These are phyloP conservation scores for Aureobasidium vineae DNA, from an alignment of 2,329 filamentous ascomycete genomes.

Conservation along the genomic window DNA sequence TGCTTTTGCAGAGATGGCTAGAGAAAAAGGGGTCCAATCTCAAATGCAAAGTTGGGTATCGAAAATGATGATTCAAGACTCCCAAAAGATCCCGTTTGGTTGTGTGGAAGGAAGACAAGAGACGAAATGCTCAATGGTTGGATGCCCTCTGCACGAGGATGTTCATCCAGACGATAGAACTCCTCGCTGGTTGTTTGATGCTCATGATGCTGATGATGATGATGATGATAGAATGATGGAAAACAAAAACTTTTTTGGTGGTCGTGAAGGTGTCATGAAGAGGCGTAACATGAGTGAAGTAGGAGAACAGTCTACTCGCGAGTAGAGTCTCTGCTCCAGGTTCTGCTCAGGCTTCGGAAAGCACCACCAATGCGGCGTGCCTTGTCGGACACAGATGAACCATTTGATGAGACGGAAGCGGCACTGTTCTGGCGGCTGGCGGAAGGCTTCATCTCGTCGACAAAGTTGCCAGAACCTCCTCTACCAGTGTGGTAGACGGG, in stretches of 20 bases:
- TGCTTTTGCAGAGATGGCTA: slow-evolving; percentile 12
- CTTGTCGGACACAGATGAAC: slow-evolving; percentile 23
- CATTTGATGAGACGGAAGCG: slow-evolving; percentile 21
- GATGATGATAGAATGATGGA: slow-evolving; percentile 9
- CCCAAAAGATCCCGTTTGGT: slow-evolving; percentile 13
- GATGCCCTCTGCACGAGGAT: slow-evolving; percentile 1
- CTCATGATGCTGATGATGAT: slow-evolving; percentile 5
- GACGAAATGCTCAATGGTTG: slow-evolving; percentile 5
- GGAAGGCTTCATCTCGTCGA: slow-evolving; percentile 42
- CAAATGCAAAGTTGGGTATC: slow-evolving; percentile 15
- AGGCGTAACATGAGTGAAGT: not conserved
- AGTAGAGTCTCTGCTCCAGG: slow-evolving; percentile 6
- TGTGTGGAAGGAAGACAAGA: not conserved
- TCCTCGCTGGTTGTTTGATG: slow-evolving; percentile 20
- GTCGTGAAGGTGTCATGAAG: slow-evolving; percentile 16
- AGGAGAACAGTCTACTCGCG: not conserved
- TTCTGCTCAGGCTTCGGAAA: slow-evolving; percentile 21
- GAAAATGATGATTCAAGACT: slow-evolving; percentile 15
- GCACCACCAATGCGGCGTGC: slow-evolving; percentile 19
- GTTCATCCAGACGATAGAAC: slow-evolving; percentile 7
- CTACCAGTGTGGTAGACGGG: slow-evolving; percentile 64
- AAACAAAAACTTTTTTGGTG: slow-evolving; percentile 18
- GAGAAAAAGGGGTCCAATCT: not conserved
- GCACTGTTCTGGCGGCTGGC: slow-evolving; percentile 26
- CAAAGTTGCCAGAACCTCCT: slow-evolving; percentile 58